These are phyloP conservation scores for Neurospora discreta DNA, from an alignment of 495 filamentous ascomycete species.

Conservation along the genomic window DNA sequence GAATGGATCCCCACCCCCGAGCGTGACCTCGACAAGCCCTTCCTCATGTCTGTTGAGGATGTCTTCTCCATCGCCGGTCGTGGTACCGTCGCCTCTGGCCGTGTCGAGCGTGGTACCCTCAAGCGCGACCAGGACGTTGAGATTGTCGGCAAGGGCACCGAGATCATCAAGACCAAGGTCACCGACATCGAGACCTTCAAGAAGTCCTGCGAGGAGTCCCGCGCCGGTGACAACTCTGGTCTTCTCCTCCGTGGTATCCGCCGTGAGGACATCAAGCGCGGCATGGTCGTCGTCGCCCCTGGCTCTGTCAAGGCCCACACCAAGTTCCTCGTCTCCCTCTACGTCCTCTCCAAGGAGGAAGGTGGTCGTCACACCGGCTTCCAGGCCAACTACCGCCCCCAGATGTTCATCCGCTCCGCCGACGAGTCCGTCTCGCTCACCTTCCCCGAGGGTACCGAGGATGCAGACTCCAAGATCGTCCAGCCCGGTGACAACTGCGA, in stretches of 20 bases:
- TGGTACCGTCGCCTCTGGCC: conserved; percentile 91
- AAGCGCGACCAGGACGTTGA: conserved; percentile 92
- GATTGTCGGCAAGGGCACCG: conserved; percentile 68
- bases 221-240: conserved; percentile 96
- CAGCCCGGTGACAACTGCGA: conserved; percentile 99
- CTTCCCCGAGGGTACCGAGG: conserved; percentile 69
- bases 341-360: conserved; percentile 94
- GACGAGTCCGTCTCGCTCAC: conserved; percentile 74
- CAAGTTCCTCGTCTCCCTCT: conserved; percentile 90
- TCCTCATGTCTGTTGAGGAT: conserved; percentile 97
- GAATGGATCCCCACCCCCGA: conserved; percentile 90
- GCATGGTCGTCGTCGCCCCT: conserved; percentile 83
- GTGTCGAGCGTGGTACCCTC: conserved; percentile 88
- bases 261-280: conserved; percentile 84
- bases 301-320: conserved; percentile 67
- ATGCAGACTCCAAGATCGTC: conserved; percentile 58
- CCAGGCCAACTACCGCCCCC: conserved; percentile 84
- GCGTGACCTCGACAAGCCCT: conserved; percentile 90
- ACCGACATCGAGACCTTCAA: conserved; percentile 99
- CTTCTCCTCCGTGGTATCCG: conserved; percentile 88
- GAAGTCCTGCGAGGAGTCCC: conserved; percentile 90
- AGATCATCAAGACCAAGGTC: conserved; percentile 90
- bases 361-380: conserved; percentile 94
- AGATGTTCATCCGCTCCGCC: conserved; percentile 89
- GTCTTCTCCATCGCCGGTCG: conserved; percentile 96